Evolutionary conservation across 331 rosid genomes (phyloP).

Genomic region (Rosa hybrid): DNA sequence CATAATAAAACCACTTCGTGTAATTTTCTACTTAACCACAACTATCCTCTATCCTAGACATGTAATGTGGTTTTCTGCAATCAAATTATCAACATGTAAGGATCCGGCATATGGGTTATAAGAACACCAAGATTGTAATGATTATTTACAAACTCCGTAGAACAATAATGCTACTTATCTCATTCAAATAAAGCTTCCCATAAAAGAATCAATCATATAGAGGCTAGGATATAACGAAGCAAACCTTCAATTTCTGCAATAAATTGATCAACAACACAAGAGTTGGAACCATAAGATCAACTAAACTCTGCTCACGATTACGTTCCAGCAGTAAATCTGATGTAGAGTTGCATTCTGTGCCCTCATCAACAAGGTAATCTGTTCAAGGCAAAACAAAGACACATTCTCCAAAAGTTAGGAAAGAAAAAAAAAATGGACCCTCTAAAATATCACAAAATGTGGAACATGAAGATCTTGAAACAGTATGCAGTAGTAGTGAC

Average conservation of each 20-base stretch:
- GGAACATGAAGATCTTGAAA: not conserved
- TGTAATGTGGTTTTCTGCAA: not conserved
- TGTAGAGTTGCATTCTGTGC: conserved; percentile 89
- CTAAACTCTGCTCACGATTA: conserved; percentile 76
- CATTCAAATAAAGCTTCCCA: conserved; percentile 2
- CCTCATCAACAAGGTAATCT: conserved; percentile 99
- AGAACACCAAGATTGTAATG: conserved; percentile 7
- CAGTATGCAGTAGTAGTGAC: not conserved
- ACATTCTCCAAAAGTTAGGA: not conserved
- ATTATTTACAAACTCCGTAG: not conserved
- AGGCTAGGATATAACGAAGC: conserved; percentile 19
- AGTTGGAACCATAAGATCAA: conserved; percentile 93
- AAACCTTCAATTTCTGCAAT: conserved; percentile 82
- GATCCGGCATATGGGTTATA: not conserved
- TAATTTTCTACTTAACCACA: not conserved
- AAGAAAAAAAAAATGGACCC: not conserved
- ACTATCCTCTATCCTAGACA: not conserved
- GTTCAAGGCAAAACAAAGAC: conserved; percentile 39
- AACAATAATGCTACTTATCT: not conserved
- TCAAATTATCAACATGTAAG: not conserved
- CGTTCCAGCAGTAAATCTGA: conserved; percentile 91
- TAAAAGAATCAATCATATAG: not conserved
- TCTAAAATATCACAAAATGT: conserved; percentile 1
- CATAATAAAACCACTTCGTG: not conserved
- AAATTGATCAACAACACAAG: conserved; percentile 73